Conservation (phyloP, 805 yeast species). For the Saccharomycopsis sp. region DNA sequence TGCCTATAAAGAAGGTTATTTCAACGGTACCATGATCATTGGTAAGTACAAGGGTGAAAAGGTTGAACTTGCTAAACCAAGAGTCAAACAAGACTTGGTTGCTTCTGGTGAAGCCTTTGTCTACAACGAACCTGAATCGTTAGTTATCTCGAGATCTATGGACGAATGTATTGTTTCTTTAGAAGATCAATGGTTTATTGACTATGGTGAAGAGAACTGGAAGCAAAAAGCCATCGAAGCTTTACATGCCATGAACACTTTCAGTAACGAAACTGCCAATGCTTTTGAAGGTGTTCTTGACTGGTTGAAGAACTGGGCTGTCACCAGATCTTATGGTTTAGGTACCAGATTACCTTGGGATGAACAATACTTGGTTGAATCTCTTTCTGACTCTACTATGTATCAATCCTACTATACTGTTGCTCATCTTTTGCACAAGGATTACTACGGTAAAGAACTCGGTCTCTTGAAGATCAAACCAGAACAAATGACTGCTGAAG, state of each 20-base stretch:
- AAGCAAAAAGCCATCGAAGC: conserved; percentile 74
- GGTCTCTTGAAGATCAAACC: conserved; percentile 74
- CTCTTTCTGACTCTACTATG: conserved; percentile 90
- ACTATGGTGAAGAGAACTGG: conserved; percentile 95
- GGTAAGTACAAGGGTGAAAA: conserved; percentile 85
- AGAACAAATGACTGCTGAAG: conserved; percentile 86
- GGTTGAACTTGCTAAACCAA: conserved; percentile 87
- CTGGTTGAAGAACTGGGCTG: conserved; percentile 98
- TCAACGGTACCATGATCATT: conserved; percentile 73
- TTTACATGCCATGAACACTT: conserved; percentile 68
- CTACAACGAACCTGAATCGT: conserved; percentile 90
- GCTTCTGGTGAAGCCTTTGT: conserved; percentile 75
- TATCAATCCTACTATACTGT: conserved; percentile 95
- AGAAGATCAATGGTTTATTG: conserved; percentile 98
- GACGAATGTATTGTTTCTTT: conserved; percentile 94
- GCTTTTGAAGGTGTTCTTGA: conserved; percentile 91
- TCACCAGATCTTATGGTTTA: conserved; percentile 91
- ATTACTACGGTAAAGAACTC: conserved; percentile 68
- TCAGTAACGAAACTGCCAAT: conserved; percentile 74
- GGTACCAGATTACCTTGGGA: conserved; percentile 98
- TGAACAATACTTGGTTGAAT: conserved; percentile 84
- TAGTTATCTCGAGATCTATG: conserved; percentile 89
- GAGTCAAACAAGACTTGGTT: conserved; percentile 76
- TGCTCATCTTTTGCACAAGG: conserved; percentile 77
- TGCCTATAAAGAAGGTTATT: conserved; percentile 95